phyloP scores from a whole-genome alignment of 2,329 filamentous ascomycete species.

The Aspergillus intermedius region DNA sequence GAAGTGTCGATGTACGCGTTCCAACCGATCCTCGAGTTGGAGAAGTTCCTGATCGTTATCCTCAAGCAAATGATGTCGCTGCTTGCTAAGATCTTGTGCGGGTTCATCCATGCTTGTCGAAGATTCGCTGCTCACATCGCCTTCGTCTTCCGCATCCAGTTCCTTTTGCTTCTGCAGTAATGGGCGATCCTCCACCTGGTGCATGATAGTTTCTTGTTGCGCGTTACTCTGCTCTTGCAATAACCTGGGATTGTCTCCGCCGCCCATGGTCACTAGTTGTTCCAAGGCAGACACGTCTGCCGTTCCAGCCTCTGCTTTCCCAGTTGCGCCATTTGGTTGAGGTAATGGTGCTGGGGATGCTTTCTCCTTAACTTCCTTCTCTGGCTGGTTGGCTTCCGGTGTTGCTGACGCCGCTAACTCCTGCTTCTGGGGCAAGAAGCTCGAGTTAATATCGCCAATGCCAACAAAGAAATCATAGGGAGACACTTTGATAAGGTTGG shows the following conservation, averaged over 20 bases:
- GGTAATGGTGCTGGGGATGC: slow-evolving; percentile 10
- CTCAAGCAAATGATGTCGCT: slow-evolving; percentile 69
- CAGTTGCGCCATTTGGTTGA: slow-evolving; percentile 28
- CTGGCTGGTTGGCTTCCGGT: slow-evolving; percentile 29
- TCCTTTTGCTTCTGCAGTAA: slow-evolving; percentile 87
- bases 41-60: slow-evolving; percentile 82
- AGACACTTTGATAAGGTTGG: slow-evolving; percentile 88
- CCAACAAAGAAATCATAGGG: slow-evolving; percentile 98
- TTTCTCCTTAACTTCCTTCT: slow-evolving; percentile 15
- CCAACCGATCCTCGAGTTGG: slow-evolving; percentile 68
- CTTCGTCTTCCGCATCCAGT: slow-evolving; percentile 76
- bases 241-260: slow-evolving; percentile 59
- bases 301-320: slow-evolving; percentile 14
- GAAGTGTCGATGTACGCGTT: slow-evolving; percentile 68
- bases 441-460: slow-evolving; percentile 97
- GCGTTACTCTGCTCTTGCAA: slow-evolving; percentile 72
- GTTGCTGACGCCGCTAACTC: slow-evolving; percentile 35
- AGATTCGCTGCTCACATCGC: slow-evolving; percentile 48
- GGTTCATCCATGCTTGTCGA: slow-evolving; percentile 35
- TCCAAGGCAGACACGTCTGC: slow-evolving; percentile 56
- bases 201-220: slow-evolving; percentile 79
- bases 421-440: slow-evolving; percentile 77
- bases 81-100: slow-evolving; percentile 30
- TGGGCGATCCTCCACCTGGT: slow-evolving; percentile 82
- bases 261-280: slow-evolving; percentile 69